phyloP scores from a whole-genome alignment of 768 basidiomycete genomes.

The Roridomyces roridus region DNA sequence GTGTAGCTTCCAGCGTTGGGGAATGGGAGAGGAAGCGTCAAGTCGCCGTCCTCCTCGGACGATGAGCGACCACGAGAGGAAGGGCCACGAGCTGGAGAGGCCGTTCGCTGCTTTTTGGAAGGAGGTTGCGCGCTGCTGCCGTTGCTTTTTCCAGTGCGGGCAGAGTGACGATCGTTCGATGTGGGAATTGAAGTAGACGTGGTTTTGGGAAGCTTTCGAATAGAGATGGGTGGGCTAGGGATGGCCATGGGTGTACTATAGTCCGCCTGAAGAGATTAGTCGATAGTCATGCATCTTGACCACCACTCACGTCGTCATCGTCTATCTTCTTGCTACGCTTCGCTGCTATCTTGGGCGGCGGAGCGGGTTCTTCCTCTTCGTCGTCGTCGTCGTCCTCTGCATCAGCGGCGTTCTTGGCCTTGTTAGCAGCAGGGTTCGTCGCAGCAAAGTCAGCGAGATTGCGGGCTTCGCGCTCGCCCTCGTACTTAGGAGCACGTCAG shows the following conservation, averaged over 20 bases:
- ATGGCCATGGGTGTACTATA: conserved; percentile 20
- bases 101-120: conserved; percentile 18
- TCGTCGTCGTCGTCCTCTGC: conserved; percentile 48
- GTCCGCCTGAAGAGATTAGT: conserved; percentile 9
- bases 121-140: conserved; percentile 15
- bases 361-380: conserved; percentile 45
- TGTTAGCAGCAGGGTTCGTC: no score
- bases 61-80: conserved; percentile 1
- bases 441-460: conserved; percentile 55
- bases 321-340: conserved; percentile 18
- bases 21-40: not conserved
- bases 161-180: conserved; percentile 17
- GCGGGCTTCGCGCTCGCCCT: conserved; percentile 56
- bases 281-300: not conserved
- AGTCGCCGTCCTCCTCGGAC: conserved; percentile 9
- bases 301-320: conserved; percentile 20
- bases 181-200: conserved; percentile 18
- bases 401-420: conserved; percentile 40
- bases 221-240: conserved; percentile 22
- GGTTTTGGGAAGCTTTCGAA: conserved; percentile 12
- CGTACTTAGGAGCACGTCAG: conserved; percentile 41
- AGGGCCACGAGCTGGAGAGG: not conserved
- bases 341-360: conserved; percentile 6
- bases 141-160: conserved; percentile 12
- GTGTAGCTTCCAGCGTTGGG: conserved; percentile 1